Percentiles rank a stretch among this genome's conserved stretches.
These are phyloP conservation scores for Cryptomeria japonica DNA, from an alignment of 75 land plant species.

Conservation along the genomic window DNA sequence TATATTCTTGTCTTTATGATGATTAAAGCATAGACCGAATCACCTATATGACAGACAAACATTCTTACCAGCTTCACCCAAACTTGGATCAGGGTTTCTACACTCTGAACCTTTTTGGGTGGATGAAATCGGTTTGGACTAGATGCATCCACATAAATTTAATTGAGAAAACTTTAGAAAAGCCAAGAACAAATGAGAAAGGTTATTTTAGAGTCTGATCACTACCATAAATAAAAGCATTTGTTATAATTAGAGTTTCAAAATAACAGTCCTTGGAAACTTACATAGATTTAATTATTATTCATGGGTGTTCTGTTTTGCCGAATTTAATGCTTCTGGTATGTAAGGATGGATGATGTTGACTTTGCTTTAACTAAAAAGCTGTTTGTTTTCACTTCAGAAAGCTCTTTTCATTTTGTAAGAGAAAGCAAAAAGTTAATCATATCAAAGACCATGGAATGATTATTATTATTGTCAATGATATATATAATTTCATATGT, in stretches of 20 bases:
- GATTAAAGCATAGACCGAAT: background rate
- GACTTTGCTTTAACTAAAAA: background rate
- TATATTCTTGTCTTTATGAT: background rate
- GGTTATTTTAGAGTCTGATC: background rate
- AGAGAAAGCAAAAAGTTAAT: background rate
- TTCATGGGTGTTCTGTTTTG: background rate
- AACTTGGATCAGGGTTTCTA: background rate
- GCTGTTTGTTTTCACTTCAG: background rate
- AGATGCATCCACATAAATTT: background rate
- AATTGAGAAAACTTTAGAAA: background rate
- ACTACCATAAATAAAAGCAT: background rate
- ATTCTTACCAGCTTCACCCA: background rate
- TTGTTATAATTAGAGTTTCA: background rate
- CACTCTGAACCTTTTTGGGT: background rate
- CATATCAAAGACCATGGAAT: background rate
- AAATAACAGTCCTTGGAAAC: background rate
- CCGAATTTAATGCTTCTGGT: background rate
- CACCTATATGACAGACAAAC: background rate
- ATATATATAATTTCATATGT: background rate
- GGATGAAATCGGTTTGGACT: background rate
- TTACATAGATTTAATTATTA: background rate
- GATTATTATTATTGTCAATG: background rate
- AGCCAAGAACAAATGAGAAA: background rate
- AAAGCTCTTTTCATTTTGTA: background rate
- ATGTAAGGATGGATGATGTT: background rate